Conservation (phyloP, 441 rosid species). For the Pelargonium citronellum region DNA sequence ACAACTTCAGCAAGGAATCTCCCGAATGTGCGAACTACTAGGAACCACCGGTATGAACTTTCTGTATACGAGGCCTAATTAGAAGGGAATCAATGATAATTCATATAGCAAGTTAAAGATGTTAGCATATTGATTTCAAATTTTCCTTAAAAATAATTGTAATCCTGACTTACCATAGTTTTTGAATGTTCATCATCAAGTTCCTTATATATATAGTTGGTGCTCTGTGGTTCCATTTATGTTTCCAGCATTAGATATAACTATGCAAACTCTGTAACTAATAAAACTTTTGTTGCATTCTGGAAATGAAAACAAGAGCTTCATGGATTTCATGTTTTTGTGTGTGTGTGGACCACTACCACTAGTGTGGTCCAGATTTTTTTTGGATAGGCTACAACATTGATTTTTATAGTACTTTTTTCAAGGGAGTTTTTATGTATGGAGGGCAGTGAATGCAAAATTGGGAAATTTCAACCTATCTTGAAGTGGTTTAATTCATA, state of each 20-base stretch:
- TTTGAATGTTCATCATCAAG: not conserved
- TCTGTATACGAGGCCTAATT: constrained; percentile 4
- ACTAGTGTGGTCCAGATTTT: no score
- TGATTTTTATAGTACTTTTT: no score
- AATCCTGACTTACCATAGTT: not conserved
- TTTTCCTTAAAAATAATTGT: not conserved
- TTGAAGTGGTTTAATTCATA: no score
- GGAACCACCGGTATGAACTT: constrained; percentile 26
- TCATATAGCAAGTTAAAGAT: constrained; percentile 1
- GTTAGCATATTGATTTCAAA: not conserved
- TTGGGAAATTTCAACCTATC: no score
- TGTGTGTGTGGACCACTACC: no score
- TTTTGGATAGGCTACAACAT: no score
- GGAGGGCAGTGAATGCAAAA: no score
- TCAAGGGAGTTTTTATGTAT: no score
- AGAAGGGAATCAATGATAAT: not conserved
- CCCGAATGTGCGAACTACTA: constrained; percentile 25
- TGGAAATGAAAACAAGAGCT: not conserved
- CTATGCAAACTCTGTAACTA: not conserved
- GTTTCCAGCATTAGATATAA: no score
- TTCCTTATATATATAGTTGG: not conserved
- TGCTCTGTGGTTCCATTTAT: no score
- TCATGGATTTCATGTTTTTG: no score
- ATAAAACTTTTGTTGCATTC: not conserved
- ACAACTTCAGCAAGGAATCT: constrained; percentile 36